phyloP scores from a whole-genome alignment of 1,284 basidiomycete genomes.

The Thecaphora thlaspeos region DNA sequence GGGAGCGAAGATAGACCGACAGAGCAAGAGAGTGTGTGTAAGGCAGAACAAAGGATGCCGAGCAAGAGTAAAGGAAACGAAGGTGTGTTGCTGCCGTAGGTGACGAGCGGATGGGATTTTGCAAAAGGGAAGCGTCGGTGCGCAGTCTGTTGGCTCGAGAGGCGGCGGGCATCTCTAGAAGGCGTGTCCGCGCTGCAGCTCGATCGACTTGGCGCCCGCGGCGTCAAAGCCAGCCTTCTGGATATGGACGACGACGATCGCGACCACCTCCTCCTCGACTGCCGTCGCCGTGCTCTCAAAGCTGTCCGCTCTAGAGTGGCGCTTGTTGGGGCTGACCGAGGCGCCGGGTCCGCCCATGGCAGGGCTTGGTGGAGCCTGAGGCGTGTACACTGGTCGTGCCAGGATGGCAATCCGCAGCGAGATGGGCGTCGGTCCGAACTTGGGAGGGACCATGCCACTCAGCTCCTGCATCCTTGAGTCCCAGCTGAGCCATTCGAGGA shows the following conservation, averaged over 20 bases:
- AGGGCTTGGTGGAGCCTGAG: not conserved
- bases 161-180: not conserved
- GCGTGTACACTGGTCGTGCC: conserved; percentile 7
- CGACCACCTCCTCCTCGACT: conserved; percentile 33
- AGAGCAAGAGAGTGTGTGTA: no score
- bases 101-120: no score
- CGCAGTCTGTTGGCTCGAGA: no score
- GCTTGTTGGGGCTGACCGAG: not conserved
- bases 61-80: no score
- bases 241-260: conserved; percentile 26
- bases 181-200: not conserved
- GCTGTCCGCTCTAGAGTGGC: not conserved
- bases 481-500: conserved; percentile 51
- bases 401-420: conserved; percentile 26
- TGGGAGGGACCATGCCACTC: conserved; percentile 38
- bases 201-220: not conserved
- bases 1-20: no score
- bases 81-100: no score
- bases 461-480: conserved; percentile 43
- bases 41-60: no score
- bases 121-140: no score
- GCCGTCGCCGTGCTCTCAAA: not conserved
- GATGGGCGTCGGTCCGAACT: conserved; percentile 30
- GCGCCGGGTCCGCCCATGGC: not conserved
- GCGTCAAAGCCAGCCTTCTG: conserved; percentile 2